phyloP scores from a whole-genome alignment of 768 basidiomycete genomes.

The Phlegmacium glaucopus region DNA sequence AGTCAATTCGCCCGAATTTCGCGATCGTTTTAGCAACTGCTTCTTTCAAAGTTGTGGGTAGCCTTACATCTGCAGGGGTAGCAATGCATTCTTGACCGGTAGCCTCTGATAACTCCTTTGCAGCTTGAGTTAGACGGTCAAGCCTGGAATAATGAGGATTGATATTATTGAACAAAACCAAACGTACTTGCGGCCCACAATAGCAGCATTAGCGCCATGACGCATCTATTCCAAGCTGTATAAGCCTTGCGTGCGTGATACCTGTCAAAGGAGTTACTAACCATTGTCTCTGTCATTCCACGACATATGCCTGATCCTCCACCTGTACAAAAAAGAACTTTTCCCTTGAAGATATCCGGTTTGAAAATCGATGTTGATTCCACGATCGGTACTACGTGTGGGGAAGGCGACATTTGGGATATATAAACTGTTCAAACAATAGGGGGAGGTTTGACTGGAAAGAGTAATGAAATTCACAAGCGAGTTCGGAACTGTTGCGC shows the following conservation, averaged over 20 bases:
- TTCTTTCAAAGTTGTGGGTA: slow-evolving; percentile 63
- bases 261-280: slow-evolving; percentile 32
- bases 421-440: too few relatives aligned
- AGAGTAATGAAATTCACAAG: too few relatives aligned
- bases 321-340: slow-evolving; percentile 88
- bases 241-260: slow-evolving; percentile 9
- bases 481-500: slow-evolving; percentile 1
- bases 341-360: slow-evolving; percentile 80
- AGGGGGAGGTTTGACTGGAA: too few relatives aligned
- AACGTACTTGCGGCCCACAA: slow-evolving; percentile 83
- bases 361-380: slow-evolving; percentile 69
- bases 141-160: slow-evolving; percentile 39
- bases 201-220: slow-evolving; percentile 77
- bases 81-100: slow-evolving; percentile 75
- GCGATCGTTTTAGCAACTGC: slow-evolving; percentile 77
- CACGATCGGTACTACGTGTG: slow-evolving; percentile 42
- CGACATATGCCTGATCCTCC: slow-evolving; percentile 93
- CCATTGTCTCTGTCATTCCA: slow-evolving; percentile 80
- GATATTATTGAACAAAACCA: not conserved
- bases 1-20: slow-evolving; percentile 85
- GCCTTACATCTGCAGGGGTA: slow-evolving; percentile 78
- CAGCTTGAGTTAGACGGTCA: slow-evolving; percentile 66
- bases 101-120: slow-evolving; percentile 61
- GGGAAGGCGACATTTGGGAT: slow-evolving; percentile 35
- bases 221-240: slow-evolving; percentile 53